phyloP scores from a whole-genome alignment of 495 filamentous ascomycete species.

The Trichocladium uniseriatum region DNA sequence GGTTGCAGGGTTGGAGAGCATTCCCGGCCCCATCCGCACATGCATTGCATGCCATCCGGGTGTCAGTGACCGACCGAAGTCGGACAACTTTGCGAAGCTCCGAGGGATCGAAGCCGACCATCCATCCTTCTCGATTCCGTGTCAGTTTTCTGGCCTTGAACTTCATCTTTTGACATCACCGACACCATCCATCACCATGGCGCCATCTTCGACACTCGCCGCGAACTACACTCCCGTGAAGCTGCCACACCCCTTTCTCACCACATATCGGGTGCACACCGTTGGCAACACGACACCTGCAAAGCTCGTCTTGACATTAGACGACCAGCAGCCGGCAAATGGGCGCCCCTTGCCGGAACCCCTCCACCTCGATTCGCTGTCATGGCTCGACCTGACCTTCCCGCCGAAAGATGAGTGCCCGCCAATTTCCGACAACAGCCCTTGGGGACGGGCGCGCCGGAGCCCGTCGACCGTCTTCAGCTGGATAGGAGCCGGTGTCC shows the following conservation, averaged over 20 bases:
- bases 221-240: slow-evolving; percentile 16
- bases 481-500: slow-evolving; percentile 27
- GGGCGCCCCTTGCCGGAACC: slow-evolving; percentile 18
- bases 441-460: slow-evolving; percentile 34
- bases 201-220: neutral
- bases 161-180: neutral
- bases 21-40: too few species aligned
- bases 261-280: slow-evolving; percentile 26
- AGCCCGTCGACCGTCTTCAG: slow-evolving; percentile 25
- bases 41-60: too few species aligned
- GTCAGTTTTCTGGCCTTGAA: neutral
- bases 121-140: neutral
- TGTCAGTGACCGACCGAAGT: neutral
- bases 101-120: too few species aligned
- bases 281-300: slow-evolving; percentile 4
- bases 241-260: slow-evolving; percentile 34
- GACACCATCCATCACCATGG: neutral
- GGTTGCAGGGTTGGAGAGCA: too few species aligned
- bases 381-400: slow-evolving; percentile 27
- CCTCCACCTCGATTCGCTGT: slow-evolving; percentile 25
- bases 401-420: slow-evolving; percentile 28
- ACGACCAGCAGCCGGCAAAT: slow-evolving; percentile 7
- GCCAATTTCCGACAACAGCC: slow-evolving; percentile 31
- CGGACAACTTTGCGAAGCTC: too few species aligned
- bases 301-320: slow-evolving; percentile 15